Base-by-base conservation (phyloP, 495 filamentous ascomycete species). In the Penicillium longicatenatum region DNA sequence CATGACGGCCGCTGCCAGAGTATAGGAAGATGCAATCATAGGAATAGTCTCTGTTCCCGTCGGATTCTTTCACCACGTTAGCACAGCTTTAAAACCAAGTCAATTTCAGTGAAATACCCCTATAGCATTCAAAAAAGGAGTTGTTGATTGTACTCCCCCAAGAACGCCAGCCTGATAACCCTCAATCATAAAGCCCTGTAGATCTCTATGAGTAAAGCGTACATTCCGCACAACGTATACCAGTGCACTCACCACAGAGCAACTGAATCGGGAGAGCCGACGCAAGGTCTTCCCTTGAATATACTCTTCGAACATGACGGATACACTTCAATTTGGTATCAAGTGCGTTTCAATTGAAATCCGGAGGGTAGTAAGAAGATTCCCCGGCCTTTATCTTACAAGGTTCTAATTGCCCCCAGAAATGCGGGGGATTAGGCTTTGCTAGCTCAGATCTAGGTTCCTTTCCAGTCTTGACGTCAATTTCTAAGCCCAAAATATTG, bases 121-220 rank as follows among this genome's bases (percentile, higher is more conserved):
- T 20, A 78, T 66, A 14, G 75, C 73, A 24, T 64, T 49, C 0
- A 62, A 65, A 56, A 71, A 78, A 1, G 70, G 64, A 6, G 63
- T 48, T 2, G 71, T 71, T 12, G 68, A 57, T 20, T 71, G 69
- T 4, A 78, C 65, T 50, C 73, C 74, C 20, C 75, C 75, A 11
- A 78, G 66, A 4, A 76, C 72, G 7, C 75, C 75, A 2, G 75
- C 73, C 54, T 78, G 70, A 43, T 73, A 76, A 26, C 54, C 54
- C 35, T 56, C 45, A 24, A 56, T 56, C 54, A 56, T 35, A 24
- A 56, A 56, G 8, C 44, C 54, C 54, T 56, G 33, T 35, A 8
- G 0, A 12, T 29, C 9, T 29, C 9, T 24, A 19, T 47, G 4
- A 29, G 44, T 47, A 21, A 22, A 3, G 7, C 8, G 1, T 10